Evolutionary conservation across 2,329 filamentous ascomycete genomes (phyloP).

Genomic region (Alternaria sp.): DNA sequence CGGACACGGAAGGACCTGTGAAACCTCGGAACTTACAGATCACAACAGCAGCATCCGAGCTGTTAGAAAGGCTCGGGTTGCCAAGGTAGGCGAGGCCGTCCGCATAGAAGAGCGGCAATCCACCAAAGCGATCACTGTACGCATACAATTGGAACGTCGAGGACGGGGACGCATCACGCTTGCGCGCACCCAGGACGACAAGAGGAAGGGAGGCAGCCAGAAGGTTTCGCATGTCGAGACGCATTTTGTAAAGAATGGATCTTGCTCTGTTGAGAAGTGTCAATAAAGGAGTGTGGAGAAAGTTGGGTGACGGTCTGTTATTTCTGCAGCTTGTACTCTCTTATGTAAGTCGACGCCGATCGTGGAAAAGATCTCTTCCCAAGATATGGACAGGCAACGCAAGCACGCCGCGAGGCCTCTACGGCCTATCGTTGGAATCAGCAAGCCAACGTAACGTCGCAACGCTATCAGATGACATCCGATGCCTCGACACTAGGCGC

Average conservation of each 20-base stretch:
- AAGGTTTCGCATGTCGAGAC: not conserved
- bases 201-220: not conserved
- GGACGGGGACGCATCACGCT: not conserved
- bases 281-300: not conserved
- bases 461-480: not conserved
- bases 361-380: not conserved
- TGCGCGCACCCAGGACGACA: not conserved
- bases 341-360: not conserved
- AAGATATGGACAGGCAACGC: not conserved
- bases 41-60: slow-evolving; percentile 4
- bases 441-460: not conserved
- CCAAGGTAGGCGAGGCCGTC: slow-evolving; percentile 16
- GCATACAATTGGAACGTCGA: slow-evolving; percentile 24
- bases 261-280: not conserved
- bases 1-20: not conserved
- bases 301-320: not conserved
- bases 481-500: not conserved
- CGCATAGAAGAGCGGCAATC: slow-evolving; percentile 24
- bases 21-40: not conserved
- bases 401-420: not conserved
- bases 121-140: slow-evolving; percentile 25
- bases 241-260: not conserved
- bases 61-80: not conserved
- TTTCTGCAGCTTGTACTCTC: not conserved
- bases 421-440: not conserved